These are phyloP conservation scores for Aspergillus asperescens DNA, from an alignment of 495 filamentous ascomycete species.

Conservation along the genomic window DNA sequence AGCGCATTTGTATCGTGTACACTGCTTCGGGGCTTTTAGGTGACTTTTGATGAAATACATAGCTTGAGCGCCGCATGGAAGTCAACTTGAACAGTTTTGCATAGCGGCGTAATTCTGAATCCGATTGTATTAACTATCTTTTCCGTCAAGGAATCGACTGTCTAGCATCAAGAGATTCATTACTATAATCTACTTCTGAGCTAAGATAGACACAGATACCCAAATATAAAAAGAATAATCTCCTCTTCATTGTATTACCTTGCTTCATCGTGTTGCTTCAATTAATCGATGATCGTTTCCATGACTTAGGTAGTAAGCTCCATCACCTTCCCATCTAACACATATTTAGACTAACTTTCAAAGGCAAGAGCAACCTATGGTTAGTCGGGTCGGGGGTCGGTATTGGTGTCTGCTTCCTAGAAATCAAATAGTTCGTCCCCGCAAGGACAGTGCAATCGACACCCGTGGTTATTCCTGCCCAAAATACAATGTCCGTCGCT, in stretches of 20 bases:
- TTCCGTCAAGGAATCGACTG: background rate
- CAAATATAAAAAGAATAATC: slow-evolving; percentile 17
- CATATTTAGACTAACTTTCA: too few species aligned
- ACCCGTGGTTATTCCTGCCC: too few species aligned
- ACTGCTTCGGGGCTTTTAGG: slow-evolving; percentile 8
- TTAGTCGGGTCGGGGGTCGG: too few species aligned
- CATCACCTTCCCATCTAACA: too few species aligned
- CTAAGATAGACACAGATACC: slow-evolving; percentile 5
- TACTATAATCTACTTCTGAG: background rate
- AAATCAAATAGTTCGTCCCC: too few species aligned
- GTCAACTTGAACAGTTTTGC: slow-evolving; percentile 18
- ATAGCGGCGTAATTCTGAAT: slow-evolving; percentile 19
- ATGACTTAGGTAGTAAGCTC: too few species aligned
- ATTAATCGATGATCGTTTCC: too few species aligned
- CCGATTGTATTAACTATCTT: slow-evolving; percentile 17
- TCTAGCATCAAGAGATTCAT: background rate
- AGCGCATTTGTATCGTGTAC: slow-evolving; percentile 10
- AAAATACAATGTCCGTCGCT: too few species aligned
- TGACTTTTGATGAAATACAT: background rate
- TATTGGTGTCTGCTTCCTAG: too few species aligned
- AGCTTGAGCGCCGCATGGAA: background rate
- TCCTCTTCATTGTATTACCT: slow-evolving; percentile 12
- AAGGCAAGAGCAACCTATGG: too few species aligned
- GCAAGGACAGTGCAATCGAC: too few species aligned
- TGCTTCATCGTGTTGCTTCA: too few species aligned